Base-by-base conservation (phyloP, 371 early-diverging fungal genomes). In the Rhizopus delemar region DNA sequence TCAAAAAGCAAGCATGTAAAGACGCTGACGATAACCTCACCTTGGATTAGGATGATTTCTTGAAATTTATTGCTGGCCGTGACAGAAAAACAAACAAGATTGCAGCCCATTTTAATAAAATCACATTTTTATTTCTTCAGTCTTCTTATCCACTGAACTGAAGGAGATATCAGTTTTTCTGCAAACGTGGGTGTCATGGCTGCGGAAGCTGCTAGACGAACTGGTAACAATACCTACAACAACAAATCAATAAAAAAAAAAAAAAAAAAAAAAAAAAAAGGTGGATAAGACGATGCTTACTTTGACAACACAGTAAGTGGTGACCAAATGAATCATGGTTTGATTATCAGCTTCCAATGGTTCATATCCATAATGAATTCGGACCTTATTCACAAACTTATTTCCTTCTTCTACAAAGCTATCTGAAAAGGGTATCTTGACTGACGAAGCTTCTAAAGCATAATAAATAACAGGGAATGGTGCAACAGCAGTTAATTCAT, bases 401-500 rank as follows among this genome's bases (percentile, higher is more conserved):
- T 91, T 90, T 43, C 89, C 90, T 65, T 89, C 91, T 31, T 82
- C 80, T 5, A 91, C 66, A 4, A 85, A 74, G 15, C 73, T 58
- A 16, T 89, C 85, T 0, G 92, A 90, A 29, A 90, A 74, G 0
- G 90, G 90, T 15, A 90, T 79, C 32, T 78, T 70, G 3, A 82
- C 8, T 5, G 78, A 82, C 7, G 81, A 81, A 49, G 70, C 57
- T 28, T 75, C 70, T 13, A 94, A 73, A 13, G 70, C 59, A 61
- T 83, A 90, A 71, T 93, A 96, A 15, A 92, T 69, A 8, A 89
- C 57, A 0, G 89, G 88, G 33, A 94, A 72, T 5, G 95, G 96
- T 0, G 89, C 75, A 49, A 96, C 72, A 9, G 95, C 96, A 0
- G 96, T 96, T 4, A 93, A 53, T 73, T 96, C 95, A 71, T 96